phyloP scores from a whole-genome alignment of 805 yeast species.

The Yarrowia keelungensis region DNA sequence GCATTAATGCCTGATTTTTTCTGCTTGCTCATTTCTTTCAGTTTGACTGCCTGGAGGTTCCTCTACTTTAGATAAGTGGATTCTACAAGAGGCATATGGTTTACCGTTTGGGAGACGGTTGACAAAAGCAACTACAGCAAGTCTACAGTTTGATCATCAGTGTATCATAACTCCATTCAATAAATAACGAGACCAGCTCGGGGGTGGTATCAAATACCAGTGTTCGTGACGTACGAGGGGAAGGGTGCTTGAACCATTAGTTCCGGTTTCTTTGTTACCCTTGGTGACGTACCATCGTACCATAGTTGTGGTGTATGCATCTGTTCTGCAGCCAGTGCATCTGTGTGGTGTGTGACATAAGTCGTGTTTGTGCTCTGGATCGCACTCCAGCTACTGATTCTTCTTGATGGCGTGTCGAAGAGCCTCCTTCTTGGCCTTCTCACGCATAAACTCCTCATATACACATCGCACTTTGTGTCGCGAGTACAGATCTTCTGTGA shows the following conservation, averaged over 20 bases:
- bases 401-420: constrained; percentile 10
- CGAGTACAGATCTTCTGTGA: constrained; percentile 11
- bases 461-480: constrained; percentile 31
- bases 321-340: too few relatives aligned
- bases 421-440: constrained; percentile 23
- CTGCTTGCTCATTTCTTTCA: too few relatives aligned
- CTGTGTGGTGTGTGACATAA: not conserved
- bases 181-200: constrained; percentile 32
- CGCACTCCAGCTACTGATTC: not conserved
- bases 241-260: too few relatives aligned
- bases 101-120: not conserved
- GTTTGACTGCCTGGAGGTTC: not conserved
- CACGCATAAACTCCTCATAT: constrained; percentile 30
- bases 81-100: constrained; percentile 2
- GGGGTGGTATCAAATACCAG: not conserved
- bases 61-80: not conserved
- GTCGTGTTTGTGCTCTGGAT: too few relatives aligned
- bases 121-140: not conserved
- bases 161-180: constrained; percentile 20
- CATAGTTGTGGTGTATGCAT: too few relatives aligned
- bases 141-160: not conserved
- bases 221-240: too few relatives aligned
- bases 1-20: too few relatives aligned
- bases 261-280: too few relatives aligned
- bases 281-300: too few relatives aligned